Percentiles rank a stretch among this genome's conserved stretches.
phyloP scores from a whole-genome alignment of 2,329 filamentous ascomycete species.

The Monosporascus sp. region DNA sequence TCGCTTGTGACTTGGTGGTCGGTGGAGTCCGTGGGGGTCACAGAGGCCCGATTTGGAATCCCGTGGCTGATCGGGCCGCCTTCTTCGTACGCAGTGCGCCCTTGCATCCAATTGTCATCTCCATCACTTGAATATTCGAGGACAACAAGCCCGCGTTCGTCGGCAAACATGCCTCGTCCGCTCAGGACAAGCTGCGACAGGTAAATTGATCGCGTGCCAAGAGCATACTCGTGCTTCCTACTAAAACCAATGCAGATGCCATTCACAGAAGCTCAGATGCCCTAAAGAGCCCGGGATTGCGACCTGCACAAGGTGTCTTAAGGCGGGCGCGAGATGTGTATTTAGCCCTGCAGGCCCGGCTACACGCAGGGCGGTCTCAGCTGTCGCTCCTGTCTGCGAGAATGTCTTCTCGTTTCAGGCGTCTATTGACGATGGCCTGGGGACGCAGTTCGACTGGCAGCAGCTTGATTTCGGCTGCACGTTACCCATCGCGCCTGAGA shows the following conservation, averaged over 20 bases:
- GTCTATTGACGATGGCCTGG: constrained; percentile 3
- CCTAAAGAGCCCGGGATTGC: constrained; percentile 31
- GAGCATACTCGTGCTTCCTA: not conserved
- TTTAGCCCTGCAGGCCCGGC: constrained; percentile 33
- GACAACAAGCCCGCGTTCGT: no score
- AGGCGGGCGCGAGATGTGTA: constrained; percentile 33
- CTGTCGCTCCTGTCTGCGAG: constrained; percentile 8
- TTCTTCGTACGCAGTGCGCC: not conserved
- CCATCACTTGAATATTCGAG: not conserved
- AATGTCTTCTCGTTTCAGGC: constrained; percentile 1
- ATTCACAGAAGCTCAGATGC: constrained; percentile 42
- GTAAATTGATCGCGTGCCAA: no score
- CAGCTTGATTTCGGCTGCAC: constrained; percentile 5
- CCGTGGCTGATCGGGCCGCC: no score
- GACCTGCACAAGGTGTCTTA: constrained; percentile 36
- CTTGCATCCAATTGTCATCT: not conserved
- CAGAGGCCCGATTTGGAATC: no score
- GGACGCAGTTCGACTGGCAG: constrained; percentile 17
- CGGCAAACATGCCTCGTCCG: constrained; percentile 15
- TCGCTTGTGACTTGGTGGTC: no score
- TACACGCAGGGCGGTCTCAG: constrained; percentile 6
- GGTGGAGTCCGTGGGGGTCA: no score
- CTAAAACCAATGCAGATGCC: constrained; percentile 33
- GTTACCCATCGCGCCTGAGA: constrained; percentile 3
- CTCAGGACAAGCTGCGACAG: constrained; percentile 18